phyloP scores from a whole-genome alignment of 1,284 basidiomycete species.

The Ganoderma lucidum region DNA sequence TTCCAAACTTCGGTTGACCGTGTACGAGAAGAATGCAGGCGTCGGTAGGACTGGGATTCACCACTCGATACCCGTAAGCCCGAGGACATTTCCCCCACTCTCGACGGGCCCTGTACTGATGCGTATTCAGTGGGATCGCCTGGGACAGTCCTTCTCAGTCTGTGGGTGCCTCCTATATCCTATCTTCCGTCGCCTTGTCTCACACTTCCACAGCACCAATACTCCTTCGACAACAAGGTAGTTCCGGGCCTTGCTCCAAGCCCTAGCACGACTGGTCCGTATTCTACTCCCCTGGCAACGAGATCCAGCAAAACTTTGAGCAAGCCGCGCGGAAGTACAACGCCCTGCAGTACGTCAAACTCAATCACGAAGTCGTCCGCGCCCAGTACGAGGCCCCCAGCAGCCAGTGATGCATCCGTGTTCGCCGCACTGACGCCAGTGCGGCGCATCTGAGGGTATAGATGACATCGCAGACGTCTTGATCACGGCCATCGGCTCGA shows the following conservation, averaged over 20 bases:
- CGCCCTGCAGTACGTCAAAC: conserved; percentile 58
- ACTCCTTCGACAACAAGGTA: conserved; percentile 63
- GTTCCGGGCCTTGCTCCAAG: no score
- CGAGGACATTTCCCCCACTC: conserved; percentile 14
- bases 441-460: conserved; percentile 37
- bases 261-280: conserved; percentile 62
- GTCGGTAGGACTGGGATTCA: conserved; percentile 55
- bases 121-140: conserved; percentile 50
- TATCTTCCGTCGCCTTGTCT: not conserved
- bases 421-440: conserved; percentile 40
- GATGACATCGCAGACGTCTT: conserved; percentile 61
- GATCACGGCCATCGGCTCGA: conserved; percentile 55
- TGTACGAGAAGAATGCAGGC: conserved; percentile 63
- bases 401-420: conserved; percentile 61
- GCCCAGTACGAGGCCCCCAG: conserved; percentile 57
- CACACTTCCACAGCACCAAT: conserved; percentile 55
- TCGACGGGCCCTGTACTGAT: not conserved
- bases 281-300: conserved; percentile 64
- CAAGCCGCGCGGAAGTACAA: conserved; percentile 65
- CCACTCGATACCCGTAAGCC: conserved; percentile 43
- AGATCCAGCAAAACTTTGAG: conserved; percentile 62
- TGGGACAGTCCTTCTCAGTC: conserved; percentile 65
- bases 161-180: conserved; percentile 41
- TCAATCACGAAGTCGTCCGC: conserved; percentile 58
- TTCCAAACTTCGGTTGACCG: conserved; percentile 60